Evolutionary conservation across 139 green algal genomes (phyloP), one percentile per base, ranked within the genome.

Genomic region (Zygnema circumcarinatum): DNA sequence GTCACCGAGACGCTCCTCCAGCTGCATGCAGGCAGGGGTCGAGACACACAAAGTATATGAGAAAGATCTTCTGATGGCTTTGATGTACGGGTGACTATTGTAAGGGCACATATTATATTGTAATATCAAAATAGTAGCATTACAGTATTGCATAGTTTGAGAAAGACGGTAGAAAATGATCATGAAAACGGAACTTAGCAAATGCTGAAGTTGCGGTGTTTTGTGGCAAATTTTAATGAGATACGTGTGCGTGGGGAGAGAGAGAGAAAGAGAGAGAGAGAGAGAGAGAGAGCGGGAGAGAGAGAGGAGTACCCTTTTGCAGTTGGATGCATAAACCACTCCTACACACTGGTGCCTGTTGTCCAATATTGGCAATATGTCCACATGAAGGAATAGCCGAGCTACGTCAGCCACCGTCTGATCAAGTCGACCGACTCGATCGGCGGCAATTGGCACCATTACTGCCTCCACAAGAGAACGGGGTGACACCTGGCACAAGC

Each of bases 361-460:
- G 76, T 84, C 31, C 21, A 72, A 40, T 36, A 84, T 36, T 7
- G 76, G 76, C 21, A 84, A n/a, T 36, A 84, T 36, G 39, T 84
- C 36, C 39, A 2, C 39, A 31, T n/a, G 31, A 32, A 81, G 42
- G n/a, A 81, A 32, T 22, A 52, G 74, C 32, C 32, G 2, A 39
- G 74, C 74, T 67, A 81, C 39, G n/a, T 81, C 74, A 47, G 31
- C 74, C 74, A 81, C 39, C 16, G 74, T 68, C n/a, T 81, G 74
- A 52, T 81, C 74, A 67, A 31, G 74, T 20, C 47, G 31, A 32
- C n/a, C 74, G 39, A 81, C 31, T 81, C 39, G 29, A 29, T 68
- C 31, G 32, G 42, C 32, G 32, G 74, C 74, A 47, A 81, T 20
- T 32, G 74, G 74, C 42, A 81, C 32, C 76, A 84, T 84, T 54